Conservation (phyloP, 2,329 filamentous ascomycete genomes). For the Apiospora saccharicola region DNA sequence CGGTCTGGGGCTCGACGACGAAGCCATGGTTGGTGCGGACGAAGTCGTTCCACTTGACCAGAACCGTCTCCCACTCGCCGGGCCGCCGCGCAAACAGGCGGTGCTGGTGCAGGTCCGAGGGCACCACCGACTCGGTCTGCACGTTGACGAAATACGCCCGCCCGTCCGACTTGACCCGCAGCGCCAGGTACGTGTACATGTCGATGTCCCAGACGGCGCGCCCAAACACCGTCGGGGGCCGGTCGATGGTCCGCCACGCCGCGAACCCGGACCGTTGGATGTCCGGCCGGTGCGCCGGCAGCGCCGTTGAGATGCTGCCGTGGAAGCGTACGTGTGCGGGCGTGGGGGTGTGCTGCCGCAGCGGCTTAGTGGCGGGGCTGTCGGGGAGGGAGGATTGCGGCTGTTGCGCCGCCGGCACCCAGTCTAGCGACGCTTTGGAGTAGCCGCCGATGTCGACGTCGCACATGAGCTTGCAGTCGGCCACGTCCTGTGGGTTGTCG, state of each 20-base stretch:
- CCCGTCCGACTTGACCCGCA: constrained; percentile 90
- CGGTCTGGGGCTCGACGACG: constrained; percentile 90
- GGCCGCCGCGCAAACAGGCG: constrained; percentile 79
- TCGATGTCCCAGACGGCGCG: constrained; percentile 88
- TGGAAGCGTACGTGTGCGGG: constrained; percentile 79
- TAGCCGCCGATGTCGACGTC: constrained; percentile 88
- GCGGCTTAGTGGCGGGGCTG: constrained; percentile 25
- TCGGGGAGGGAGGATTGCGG: constrained; percentile 29
- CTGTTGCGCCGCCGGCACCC: constrained; percentile 49
- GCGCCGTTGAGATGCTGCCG: constrained; percentile 84
- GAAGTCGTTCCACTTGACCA: constrained; percentile 91
- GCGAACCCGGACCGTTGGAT: constrained; percentile 86
- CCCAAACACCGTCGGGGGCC: constrained; percentile 82
- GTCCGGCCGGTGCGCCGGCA: constrained; percentile 77
- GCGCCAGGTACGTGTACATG: constrained; percentile 83
- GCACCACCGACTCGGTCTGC: constrained; percentile 91
- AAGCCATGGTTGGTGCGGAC: constrained; percentile 93
- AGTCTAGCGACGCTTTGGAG: constrained; percentile 77
- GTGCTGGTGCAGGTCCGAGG: constrained; percentile 96
- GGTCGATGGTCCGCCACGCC: constrained; percentile 85
- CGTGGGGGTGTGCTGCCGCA: constrained; percentile 32
- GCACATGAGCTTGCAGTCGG: constrained; percentile 78
- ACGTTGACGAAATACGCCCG: constrained; percentile 94
- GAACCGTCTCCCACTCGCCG: constrained; percentile 93
- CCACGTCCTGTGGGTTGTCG: constrained; percentile 53